Conservation (phyloP, 768 basidiomycete species). For the Leccinum pellstonianum region DNA sequence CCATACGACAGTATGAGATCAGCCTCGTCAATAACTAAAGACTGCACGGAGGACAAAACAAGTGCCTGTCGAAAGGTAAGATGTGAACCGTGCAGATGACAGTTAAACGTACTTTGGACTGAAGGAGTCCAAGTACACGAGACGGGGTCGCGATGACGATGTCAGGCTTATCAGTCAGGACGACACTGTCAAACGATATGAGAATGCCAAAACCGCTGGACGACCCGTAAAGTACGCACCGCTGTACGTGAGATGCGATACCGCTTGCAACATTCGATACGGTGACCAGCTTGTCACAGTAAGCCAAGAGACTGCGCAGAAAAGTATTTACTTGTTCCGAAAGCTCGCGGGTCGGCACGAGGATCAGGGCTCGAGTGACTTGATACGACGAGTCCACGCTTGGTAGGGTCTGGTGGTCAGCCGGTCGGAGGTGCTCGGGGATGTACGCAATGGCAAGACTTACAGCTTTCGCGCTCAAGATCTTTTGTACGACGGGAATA, state of each 20-base stretch:
- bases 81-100: not conserved
- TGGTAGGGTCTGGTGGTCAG: constrained; percentile 32
- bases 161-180: constrained; percentile 72
- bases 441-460: constrained; percentile 30
- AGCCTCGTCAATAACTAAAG: constrained; percentile 95
- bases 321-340: constrained; percentile 84
- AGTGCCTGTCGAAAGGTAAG: constrained; percentile 50
- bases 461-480: constrained; percentile 77
- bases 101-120: constrained; percentile 54
- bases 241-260: constrained; percentile 66
- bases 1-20: constrained; percentile 97
- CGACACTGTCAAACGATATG: constrained; percentile 35
- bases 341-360: constrained; percentile 91
- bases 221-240: constrained; percentile 40
- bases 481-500: constrained; percentile 86
- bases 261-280: constrained; percentile 78
- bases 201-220: not conserved
- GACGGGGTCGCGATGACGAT: constrained; percentile 80
- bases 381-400: constrained; percentile 43
- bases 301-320: constrained; percentile 60
- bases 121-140: constrained; percentile 62
- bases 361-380: constrained; percentile 70
- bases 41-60: constrained; percentile 64
- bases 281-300: constrained; percentile 76
- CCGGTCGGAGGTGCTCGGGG: not conserved